These are phyloP conservation scores for Hanseniaspora nectarophila DNA, from an alignment of 805 yeast genomes.

Conservation along the genomic window DNA sequence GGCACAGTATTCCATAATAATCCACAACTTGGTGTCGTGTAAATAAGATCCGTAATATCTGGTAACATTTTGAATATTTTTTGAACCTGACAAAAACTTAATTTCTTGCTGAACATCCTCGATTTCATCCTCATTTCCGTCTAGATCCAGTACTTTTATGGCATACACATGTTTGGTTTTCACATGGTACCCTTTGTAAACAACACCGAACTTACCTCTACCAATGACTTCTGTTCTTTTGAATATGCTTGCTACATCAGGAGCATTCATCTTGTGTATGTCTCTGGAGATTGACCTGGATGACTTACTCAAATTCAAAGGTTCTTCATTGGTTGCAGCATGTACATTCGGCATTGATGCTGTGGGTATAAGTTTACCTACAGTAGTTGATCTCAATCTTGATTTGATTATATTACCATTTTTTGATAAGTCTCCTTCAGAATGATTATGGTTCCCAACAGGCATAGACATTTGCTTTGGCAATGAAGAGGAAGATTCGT, in stretches of 20 bases:
- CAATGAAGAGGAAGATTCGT: neutral
- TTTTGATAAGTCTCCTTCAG: neutral
- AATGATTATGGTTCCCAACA: neutral
- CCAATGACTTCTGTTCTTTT: conserved; percentile 86
- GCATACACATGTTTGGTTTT: conserved; percentile 75
- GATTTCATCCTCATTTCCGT: conserved; percentile 88
- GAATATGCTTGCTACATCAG: conserved; percentile 35
- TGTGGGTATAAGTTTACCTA: neutral
- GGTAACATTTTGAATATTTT: conserved; percentile 81
- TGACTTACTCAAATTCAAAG: neutral
- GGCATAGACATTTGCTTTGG: neutral
- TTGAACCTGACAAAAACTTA: conserved; percentile 69
- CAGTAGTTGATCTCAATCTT: conserved; percentile 7
- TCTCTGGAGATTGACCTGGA: neutral
- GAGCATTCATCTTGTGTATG: neutral
- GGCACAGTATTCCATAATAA: conserved; percentile 93
- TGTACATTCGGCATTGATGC: neutral
- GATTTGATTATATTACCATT: neutral
- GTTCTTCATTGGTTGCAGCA: neutral
- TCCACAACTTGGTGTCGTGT: conserved; percentile 87
- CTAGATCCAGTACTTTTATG: conserved; percentile 81
- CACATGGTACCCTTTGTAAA: conserved; percentile 69
- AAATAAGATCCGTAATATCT: conserved; percentile 82
- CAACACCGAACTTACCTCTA: conserved; percentile 93
- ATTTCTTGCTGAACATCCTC: conserved; percentile 89